A percentile compares a stretch with the other conserved stretches of the same genome.
Evolutionary conservation across 768 basidiomycete species (phyloP).

Genomic region (Infundibulicybe gibba): DNA sequence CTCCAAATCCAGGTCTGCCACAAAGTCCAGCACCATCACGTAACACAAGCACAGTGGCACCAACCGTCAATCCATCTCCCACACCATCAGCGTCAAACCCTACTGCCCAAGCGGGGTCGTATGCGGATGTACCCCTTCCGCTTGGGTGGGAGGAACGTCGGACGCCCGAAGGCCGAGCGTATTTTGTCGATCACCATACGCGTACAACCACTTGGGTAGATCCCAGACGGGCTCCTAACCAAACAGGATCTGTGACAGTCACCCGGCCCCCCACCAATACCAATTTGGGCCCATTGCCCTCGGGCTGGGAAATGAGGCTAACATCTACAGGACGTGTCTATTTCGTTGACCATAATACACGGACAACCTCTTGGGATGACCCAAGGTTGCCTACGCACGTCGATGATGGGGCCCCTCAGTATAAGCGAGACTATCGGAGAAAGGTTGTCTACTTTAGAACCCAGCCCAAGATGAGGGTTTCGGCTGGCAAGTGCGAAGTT

Average conservation of each 20-base stretch:
- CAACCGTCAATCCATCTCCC: slow-evolving; percentile 16
- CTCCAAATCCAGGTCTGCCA: slow-evolving; percentile 20
- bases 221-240: slow-evolving; percentile 57
- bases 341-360: slow-evolving; percentile 90
- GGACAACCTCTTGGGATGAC: slow-evolving; percentile 92
- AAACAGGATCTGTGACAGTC: slow-evolving; percentile 44
- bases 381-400: slow-evolving; percentile 80
- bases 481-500: slow-evolving; percentile 81
- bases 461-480: slow-evolving; percentile 78
- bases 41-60: slow-evolving; percentile 18
- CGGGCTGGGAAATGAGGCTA: slow-evolving; percentile 94
- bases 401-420: slow-evolving; percentile 90
- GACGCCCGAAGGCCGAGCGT: slow-evolving; percentile 79
- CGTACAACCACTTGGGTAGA: slow-evolving; percentile 92
- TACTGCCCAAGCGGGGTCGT: slow-evolving; percentile 32
- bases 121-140: slow-evolving; percentile 70
- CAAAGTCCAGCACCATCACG: slow-evolving; percentile 20
- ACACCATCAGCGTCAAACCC: slow-evolving; percentile 11
- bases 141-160: slow-evolving; percentile 91
- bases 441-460: slow-evolving; percentile 93
- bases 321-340: slow-evolving; percentile 84
- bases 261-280: slow-evolving; percentile 46
- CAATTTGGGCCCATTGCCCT: slow-evolving; percentile 79
- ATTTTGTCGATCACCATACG: slow-evolving; percentile 70
- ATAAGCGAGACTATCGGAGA: slow-evolving; percentile 89